These are phyloP conservation scores for Dissophora globulifera DNA, from an alignment of 192 early-diverging fungal species.

Conservation along the genomic window DNA sequence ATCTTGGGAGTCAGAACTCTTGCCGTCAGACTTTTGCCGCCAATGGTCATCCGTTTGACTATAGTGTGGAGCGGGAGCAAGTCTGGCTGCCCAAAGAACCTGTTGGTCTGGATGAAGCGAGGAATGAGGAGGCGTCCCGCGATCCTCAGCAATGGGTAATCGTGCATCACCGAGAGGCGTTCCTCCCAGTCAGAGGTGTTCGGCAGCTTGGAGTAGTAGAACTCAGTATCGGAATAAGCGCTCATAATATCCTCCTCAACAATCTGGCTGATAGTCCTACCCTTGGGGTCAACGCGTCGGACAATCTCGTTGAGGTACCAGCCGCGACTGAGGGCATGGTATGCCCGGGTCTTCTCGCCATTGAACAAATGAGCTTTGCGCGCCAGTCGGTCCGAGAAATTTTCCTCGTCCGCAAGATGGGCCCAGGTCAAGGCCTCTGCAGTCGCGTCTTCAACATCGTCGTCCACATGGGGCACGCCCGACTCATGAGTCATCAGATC, in stretches of 20 bases:
- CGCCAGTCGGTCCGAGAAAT: slow-evolving; percentile 61
- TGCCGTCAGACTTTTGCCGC: background rate
- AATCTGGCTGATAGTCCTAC: slow-evolving; percentile 70
- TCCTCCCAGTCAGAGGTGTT: slow-evolving; percentile 39
- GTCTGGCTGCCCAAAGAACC: slow-evolving; percentile 9
- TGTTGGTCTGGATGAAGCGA: slow-evolving; percentile 27
- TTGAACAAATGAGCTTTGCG: slow-evolving; percentile 72
- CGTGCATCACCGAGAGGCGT: slow-evolving; percentile 58
- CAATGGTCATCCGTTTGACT: slow-evolving; percentile 9
- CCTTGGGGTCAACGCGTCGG: slow-evolving; percentile 65
- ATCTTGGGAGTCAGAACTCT: slow-evolving; percentile 10
- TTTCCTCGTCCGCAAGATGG: slow-evolving; percentile 62
- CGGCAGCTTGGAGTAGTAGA: slow-evolving; percentile 59
- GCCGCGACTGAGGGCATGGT: slow-evolving; percentile 74
- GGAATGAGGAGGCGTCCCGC: slow-evolving; percentile 63
- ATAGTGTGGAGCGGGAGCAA: slow-evolving; percentile 9
- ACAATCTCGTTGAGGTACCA: slow-evolving; percentile 82
- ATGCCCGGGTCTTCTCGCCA: slow-evolving; percentile 61
- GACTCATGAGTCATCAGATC: slow-evolving; percentile 71
- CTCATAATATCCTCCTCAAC: slow-evolving; percentile 66
- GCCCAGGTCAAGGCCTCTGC: slow-evolving; percentile 53
- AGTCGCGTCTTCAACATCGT: slow-evolving; percentile 19
- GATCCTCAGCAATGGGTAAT: slow-evolving; percentile 59
- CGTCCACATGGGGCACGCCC: slow-evolving; percentile 69
- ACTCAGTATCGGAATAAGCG: slow-evolving; percentile 62